Evolutionary conservation across 441 rosid genomes (phyloP), one percentile per base, ranked within the genome.

Genomic region (Flueggea neowawraea): DNA sequence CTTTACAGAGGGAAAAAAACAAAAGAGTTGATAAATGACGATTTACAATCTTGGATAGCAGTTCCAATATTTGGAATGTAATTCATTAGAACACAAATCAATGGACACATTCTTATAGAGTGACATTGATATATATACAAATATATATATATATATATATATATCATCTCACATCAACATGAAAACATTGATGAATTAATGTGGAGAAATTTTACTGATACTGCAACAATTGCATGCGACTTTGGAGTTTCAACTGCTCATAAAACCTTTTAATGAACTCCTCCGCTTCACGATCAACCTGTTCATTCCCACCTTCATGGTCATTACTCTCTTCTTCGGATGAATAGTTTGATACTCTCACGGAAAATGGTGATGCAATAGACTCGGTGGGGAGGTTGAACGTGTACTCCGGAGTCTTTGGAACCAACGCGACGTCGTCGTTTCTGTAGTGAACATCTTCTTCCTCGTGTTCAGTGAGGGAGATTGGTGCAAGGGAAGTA

Each of bases 211-310:
- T 50, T 16, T 75, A 71, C 62, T 63, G 69, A 51, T 71, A 82
- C 52, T 78, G 82, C 75, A 83, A 62, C 65, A 83, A 69, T 16
- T 83, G 88, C 61, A 69, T 69, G 32, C 82, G 73, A 31, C 77
- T 75, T 62, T 84, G 84, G 14, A 33, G 63, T 76, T 84, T 73
- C 31, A 84, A 48, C 51, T 84, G 86, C 56, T 84, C 86, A 16
- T 76, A 79, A 47, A 84, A 84, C 65, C 77, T 79, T 62, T 69
- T 61, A 16, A 84, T 84, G 67, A 84, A 84, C 32, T 84, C 89
- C 77, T 84, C 89, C 3, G 86, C 89, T 58, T 75, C 84, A 65
- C 75, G 75, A 52, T 22, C 28, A 22, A 22, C 28, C 28, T 22
- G 28, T 22, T 1, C 66, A 16, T 57, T 65, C 12, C 58, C 73